Evolutionary conservation across 331 rosid species (phyloP).

Genomic region (Quercus tomentella): DNA sequence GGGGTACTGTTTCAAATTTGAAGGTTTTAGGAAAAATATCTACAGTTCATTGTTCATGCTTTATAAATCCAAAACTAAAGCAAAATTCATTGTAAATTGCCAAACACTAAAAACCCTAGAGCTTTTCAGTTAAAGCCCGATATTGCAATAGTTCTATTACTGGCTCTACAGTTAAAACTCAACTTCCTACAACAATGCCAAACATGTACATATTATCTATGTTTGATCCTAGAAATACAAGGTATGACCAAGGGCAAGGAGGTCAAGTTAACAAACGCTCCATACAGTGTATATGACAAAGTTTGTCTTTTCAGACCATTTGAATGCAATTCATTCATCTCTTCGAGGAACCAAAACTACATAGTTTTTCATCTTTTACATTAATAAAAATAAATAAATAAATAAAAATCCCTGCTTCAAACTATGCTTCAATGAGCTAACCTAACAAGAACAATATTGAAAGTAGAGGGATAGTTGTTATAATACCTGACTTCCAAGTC

Average conservation of each 20-base stretch:
- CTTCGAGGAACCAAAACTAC: conserved; percentile 7
- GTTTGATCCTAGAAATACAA: not conserved
- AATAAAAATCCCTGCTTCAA: not conserved
- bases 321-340: not conserved
- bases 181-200: too few species aligned
- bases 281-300: not conserved
- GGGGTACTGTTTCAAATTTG: too few species aligned
- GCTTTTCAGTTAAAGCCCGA: too few species aligned
- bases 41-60: too few species aligned
- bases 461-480: conserved; percentile 6
- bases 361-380: conserved; percentile 3
- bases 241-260: not conserved
- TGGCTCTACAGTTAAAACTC: too few species aligned
- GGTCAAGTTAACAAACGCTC: not conserved
- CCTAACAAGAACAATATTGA: not conserved
- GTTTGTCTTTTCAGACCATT: not conserved
- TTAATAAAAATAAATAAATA: not conserved
- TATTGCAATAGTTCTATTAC: too few species aligned
- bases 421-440: not conserved
- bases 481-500: conserved; percentile 80
- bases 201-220: not conserved
- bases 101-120: too few species aligned
- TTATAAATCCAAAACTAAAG: too few species aligned
- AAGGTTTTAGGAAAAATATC: too few species aligned
- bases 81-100: too few species aligned